Conservation (phyloP, 78 protist genomes). For the Dictyostelium firmibasis region DNA sequence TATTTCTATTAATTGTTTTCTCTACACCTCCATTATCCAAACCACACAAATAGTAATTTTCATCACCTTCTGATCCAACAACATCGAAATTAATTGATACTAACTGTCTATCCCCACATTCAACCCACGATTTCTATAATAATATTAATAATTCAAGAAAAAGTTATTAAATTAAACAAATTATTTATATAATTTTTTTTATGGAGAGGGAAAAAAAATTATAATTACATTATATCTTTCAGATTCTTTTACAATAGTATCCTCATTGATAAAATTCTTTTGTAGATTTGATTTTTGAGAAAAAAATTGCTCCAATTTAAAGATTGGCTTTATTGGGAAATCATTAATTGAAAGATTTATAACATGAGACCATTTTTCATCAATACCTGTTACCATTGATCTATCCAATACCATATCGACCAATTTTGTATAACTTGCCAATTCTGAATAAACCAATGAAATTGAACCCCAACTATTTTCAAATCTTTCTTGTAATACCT, state of each 20-base stretch:
- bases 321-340: conserved; percentile 13
- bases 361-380: conserved; percentile 29
- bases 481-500: background rate
- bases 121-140: conserved; percentile 29
- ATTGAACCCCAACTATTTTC: conserved; percentile 43
- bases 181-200: background rate
- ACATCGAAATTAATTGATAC: background rate
- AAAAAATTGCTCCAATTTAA: conserved; percentile 3
- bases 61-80: background rate
- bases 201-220: background rate
- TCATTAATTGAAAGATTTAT: conserved; percentile 61
- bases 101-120: background rate
- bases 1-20: background rate
- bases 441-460: conserved; percentile 38
- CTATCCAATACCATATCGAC: conserved; percentile 37
- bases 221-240: background rate
- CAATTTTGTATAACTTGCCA: background rate
- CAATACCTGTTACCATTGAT: background rate
- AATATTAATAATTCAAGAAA: background rate
- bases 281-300: background rate
- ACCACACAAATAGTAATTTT: background rate
- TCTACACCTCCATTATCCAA: background rate
- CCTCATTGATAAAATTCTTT: background rate
- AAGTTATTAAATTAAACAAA: too few relatives aligned
- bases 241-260: background rate